phyloP scores from a whole-genome alignment of 352 stramenopile genomes.

The Phytophthora pluvialis region DNA sequence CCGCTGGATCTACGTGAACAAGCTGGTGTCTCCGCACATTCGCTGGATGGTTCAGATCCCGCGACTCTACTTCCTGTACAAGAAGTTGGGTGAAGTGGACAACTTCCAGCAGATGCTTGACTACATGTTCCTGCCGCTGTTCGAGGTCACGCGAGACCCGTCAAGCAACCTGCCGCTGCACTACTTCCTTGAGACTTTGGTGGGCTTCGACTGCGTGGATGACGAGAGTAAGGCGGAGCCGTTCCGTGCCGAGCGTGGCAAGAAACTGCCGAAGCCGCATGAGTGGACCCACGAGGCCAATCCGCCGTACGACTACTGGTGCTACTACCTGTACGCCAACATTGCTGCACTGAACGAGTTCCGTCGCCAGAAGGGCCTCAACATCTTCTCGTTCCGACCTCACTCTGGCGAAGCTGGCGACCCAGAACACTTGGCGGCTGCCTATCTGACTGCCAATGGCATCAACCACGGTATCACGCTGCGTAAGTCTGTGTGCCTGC shows the following conservation, averaged over 20 bases:
- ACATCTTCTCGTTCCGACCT: slow-evolving; percentile 97
- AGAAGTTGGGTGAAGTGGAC: slow-evolving; percentile 89
- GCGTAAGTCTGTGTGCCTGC: slow-evolving; percentile 95
- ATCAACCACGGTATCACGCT: slow-evolving; percentile 99
- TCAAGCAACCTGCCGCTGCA: slow-evolving; percentile 91
- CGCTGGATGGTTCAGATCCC: slow-evolving; percentile 99
- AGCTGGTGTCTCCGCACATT: slow-evolving; percentile 92
- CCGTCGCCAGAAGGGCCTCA: slow-evolving; percentile 83
- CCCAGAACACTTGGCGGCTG: slow-evolving; percentile 94
- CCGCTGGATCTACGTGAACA: slow-evolving; percentile 96
- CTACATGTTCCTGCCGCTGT: slow-evolving; percentile 98
- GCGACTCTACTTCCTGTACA: slow-evolving; percentile 97
- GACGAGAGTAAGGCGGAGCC: slow-evolving; percentile 96
- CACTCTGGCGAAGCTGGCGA: slow-evolving; percentile 98
- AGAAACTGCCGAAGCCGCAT: slow-evolving; percentile 75
- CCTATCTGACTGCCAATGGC: slow-evolving; percentile 90
- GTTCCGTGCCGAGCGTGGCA: slow-evolving; percentile 80
- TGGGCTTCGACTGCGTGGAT: slow-evolving; percentile 99
- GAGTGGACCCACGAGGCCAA: slow-evolving; percentile 92
- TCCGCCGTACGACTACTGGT: slow-evolving; percentile 95
- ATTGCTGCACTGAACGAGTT: slow-evolving; percentile 96
- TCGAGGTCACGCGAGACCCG: slow-evolving; percentile 97
- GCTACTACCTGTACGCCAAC: slow-evolving; percentile 98
- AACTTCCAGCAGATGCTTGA: slow-evolving; percentile 98
- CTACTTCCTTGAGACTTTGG: slow-evolving; percentile 94